phyloP scores from a whole-genome alignment of 176 grass and related monocot genomes.

The Hyparrhenia diplandra region DNA sequence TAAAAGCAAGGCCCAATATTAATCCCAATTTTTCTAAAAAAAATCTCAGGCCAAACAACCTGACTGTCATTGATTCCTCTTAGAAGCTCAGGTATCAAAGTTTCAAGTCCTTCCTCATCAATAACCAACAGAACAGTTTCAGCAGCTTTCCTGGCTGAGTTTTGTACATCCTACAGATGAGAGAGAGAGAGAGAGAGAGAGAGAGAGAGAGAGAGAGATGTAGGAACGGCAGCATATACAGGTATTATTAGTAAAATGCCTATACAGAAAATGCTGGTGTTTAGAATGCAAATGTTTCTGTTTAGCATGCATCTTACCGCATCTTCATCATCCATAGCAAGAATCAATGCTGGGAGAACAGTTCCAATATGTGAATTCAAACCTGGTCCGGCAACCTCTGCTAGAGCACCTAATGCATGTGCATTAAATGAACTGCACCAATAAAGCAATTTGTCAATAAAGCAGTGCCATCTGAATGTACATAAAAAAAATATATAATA shows the following conservation, averaged over 20 bases:
- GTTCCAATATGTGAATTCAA: constrained; percentile 91
- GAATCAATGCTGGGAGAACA: constrained; percentile 74
- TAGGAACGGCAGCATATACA: not conserved
- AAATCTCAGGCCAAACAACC: constrained; percentile 47
- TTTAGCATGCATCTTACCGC: constrained; percentile 42
- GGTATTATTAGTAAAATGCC: constrained; percentile 7
- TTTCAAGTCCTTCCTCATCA: constrained; percentile 84
- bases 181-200: not conserved
- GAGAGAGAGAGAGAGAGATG: constrained; percentile 5
- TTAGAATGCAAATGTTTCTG: not conserved
- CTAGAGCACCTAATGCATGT: constrained; percentile 94
- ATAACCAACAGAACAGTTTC: constrained; percentile 94
- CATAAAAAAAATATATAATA: constrained; percentile 16
- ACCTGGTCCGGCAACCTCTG: constrained; percentile 91
- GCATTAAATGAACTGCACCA: constrained; percentile 86
- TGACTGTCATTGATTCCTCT: constrained; percentile 84
- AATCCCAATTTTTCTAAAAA: not conserved
- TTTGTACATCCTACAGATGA: constrained; percentile 68
- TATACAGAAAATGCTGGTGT: not conserved
- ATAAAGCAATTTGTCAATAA: constrained; percentile 38
- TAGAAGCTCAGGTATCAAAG: constrained; percentile 79
- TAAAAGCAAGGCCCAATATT: not conserved
- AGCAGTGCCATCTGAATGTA: constrained; percentile 1
- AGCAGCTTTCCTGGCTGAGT: constrained; percentile 79
- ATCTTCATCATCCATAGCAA: constrained; percentile 77